phyloP scores from a whole-genome alignment of 1,139 yeast genomes.

The Meyerozyma guilliermondii region DNA sequence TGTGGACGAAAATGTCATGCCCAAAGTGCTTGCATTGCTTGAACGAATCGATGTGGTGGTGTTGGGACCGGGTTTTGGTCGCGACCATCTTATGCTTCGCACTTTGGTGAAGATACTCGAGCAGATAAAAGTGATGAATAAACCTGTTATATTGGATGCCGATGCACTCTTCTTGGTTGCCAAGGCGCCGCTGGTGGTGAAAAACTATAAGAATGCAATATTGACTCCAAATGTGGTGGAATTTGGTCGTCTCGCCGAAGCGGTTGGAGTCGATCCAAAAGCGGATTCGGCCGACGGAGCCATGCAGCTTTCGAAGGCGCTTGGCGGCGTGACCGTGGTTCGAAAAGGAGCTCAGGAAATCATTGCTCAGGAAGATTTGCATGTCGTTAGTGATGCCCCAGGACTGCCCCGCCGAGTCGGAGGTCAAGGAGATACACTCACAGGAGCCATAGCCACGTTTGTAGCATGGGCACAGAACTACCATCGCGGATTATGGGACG shows the following conservation, averaged over 20 bases:
- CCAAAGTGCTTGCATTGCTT: conserved; percentile 50
- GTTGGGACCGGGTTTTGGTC: conserved; percentile 91
- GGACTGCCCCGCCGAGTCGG: conserved; percentile 78
- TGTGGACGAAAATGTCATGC: conserved; percentile 43
- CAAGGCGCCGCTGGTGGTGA: conserved; percentile 48
- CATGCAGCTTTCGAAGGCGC: conserved; percentile 41
- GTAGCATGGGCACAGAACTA: conserved; percentile 50
- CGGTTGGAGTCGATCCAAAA: conserved; percentile 31
- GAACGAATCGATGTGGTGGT: conserved; percentile 75
- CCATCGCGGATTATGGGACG: conserved; percentile 50
- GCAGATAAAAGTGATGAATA: conserved; percentile 44
- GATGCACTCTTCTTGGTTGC: conserved; percentile 72
- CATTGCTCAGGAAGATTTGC: conserved; percentile 47
- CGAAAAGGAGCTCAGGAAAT: conserved; percentile 69
- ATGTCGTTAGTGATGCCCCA: conserved; percentile 32
- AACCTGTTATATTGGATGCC: conserved; percentile 82
- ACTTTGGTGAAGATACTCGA: conserved; percentile 54
- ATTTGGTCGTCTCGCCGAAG: conserved; percentile 59
- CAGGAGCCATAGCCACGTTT: conserved; percentile 68
- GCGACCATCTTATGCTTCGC: conserved; percentile 66
- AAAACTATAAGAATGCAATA: conserved; percentile 50
- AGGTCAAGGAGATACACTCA: conserved; percentile 84
- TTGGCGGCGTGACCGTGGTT: conserved; percentile 64
- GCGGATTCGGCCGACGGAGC: conserved; percentile 24
- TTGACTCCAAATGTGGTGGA: conserved; percentile 90